Evolutionary conservation across 1,284 basidiomycete genomes (phyloP).

Genomic region (Puccinia coronata): DNA sequence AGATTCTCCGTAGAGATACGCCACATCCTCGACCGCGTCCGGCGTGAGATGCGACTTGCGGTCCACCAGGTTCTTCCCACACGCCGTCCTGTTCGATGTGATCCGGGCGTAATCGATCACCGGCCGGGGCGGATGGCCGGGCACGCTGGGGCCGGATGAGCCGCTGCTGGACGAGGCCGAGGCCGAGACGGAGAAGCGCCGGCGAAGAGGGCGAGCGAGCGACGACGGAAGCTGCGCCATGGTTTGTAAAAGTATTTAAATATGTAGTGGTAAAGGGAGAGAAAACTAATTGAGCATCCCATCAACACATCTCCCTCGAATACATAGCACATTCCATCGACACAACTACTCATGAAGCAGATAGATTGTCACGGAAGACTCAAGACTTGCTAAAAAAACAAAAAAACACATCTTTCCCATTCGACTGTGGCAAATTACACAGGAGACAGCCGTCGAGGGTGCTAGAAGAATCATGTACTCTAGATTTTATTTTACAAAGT

Average conservation of each 20-base stretch:
- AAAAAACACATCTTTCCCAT: no score
- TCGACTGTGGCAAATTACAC: no score
- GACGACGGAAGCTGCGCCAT: not conserved
- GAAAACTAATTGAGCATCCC: no score
- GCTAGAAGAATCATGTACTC: no score
- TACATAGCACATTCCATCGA: no score
- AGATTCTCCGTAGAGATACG: constrained; percentile 50
- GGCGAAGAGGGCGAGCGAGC: not conserved
- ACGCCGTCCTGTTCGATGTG: constrained; percentile 24
- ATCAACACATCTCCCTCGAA: no score
- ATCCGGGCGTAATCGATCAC: constrained; percentile 52
- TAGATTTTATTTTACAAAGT: no score
- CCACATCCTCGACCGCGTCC: constrained; percentile 50
- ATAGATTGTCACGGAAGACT: no score
- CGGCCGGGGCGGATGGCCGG: constrained; percentile 49
- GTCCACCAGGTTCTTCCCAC: constrained; percentile 52
- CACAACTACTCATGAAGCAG: no score
- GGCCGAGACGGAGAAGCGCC: not conserved
- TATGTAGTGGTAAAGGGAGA: not conserved
- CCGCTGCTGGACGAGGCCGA: not conserved
- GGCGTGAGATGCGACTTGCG: constrained; percentile 52
- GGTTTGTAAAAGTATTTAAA: no score
- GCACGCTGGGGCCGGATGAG: not conserved
- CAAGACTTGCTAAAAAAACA: no score
- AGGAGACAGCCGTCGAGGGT: no score